phyloP scores from a whole-genome alignment of 2,329 filamentous ascomycete species.

The Cordyceps tenuipes region DNA sequence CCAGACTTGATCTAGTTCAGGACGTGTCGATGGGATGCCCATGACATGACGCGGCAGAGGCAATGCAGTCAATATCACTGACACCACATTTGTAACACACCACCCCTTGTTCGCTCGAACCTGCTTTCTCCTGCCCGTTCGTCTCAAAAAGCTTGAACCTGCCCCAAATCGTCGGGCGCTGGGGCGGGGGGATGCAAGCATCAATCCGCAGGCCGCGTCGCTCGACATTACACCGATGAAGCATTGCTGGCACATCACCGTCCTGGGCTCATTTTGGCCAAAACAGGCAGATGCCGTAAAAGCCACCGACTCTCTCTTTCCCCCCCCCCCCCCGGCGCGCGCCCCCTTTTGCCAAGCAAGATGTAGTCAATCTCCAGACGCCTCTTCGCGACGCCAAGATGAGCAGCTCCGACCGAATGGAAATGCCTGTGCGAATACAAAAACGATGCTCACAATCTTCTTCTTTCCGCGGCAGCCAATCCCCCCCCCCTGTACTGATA shows the following conservation, averaged over 20 bases:
- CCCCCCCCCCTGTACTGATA: too few relatives aligned
- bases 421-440: background rate
- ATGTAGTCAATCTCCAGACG: background rate
- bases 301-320: too few relatives aligned
- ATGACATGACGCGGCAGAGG: slow-evolving; percentile 1
- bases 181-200: background rate
- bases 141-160: background rate
- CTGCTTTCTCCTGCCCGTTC: background rate
- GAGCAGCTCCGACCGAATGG: background rate
- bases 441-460: too few relatives aligned
- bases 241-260: background rate
- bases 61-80: background rate
- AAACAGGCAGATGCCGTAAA: background rate
- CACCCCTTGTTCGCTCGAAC: background rate
- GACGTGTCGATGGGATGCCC: background rate
- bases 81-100: background rate
- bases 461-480: too few relatives aligned
- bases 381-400: background rate
- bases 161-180: too few relatives aligned
- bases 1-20: background rate
- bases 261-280: background rate
- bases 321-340: too few relatives aligned
- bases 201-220: background rate
- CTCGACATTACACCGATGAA: background rate
- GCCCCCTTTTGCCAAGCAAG: background rate